A percentile compares a stretch with the other conserved stretches of the same genome.
Evolutionary conservation across 192 early-diverging fungal species (phyloP).

Genomic region (Spizellomyces punctatus): DNA sequence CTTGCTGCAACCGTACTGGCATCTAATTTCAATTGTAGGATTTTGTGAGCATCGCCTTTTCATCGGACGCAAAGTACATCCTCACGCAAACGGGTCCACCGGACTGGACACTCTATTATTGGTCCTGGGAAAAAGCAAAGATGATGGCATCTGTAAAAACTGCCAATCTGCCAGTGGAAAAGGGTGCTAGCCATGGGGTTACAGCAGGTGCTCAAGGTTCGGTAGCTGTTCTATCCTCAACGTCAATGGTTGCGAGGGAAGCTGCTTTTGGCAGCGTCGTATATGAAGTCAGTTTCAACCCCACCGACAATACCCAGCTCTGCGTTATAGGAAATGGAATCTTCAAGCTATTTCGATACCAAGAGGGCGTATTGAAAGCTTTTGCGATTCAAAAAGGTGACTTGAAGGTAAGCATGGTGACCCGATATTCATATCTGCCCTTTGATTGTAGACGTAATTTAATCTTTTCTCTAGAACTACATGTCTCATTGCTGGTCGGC

Average conservation of each 20-base stretch:
- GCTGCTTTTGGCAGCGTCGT: slow-evolving; percentile 29
- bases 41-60: slow-evolving; percentile 60
- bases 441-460: slow-evolving; percentile 3
- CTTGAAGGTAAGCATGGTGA: slow-evolving; percentile 39
- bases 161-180: slow-evolving; percentile 8
- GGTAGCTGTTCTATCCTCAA: background rate
- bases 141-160: slow-evolving; percentile 51
- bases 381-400: slow-evolving; percentile 52
- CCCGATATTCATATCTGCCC: slow-evolving; percentile 6
- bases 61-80: slow-evolving; percentile 59
- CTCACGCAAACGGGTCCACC: slow-evolving; percentile 54
- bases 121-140: slow-evolving; percentile 65
- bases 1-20: background rate
- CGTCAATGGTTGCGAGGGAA: background rate
- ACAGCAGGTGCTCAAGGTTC: background rate
- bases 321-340: slow-evolving; percentile 57
- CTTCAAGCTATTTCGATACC: slow-evolving; percentile 56
- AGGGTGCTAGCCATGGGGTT: background rate
- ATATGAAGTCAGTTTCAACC: slow-evolving; percentile 57
- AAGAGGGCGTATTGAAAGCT: slow-evolving; percentile 49
- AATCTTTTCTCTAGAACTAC: slow-evolving; percentile 40
- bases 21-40: slow-evolving; percentile 36
- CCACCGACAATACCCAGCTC: slow-evolving; percentile 52
- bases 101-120: slow-evolving; percentile 64
- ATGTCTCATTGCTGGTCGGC: slow-evolving; percentile 52